Evolutionary conservation across 1,284 basidiomycete genomes (phyloP), one percentile per base, ranked within the genome.

Genomic region (Anthracocystis panici-leucophaei): DNA sequence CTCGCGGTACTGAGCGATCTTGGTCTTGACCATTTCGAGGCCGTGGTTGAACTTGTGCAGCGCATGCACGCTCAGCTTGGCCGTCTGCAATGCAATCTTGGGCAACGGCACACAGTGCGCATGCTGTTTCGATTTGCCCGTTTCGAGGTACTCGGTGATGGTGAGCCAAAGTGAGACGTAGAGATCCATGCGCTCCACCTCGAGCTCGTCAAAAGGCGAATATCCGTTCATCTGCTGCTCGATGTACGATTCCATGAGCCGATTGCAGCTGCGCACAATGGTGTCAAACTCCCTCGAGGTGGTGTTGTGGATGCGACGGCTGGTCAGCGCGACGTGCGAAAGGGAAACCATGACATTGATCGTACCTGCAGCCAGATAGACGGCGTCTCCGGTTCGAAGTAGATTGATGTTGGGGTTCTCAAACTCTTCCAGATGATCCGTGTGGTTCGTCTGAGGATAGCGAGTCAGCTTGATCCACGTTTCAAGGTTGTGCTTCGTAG

Each of bases 151-250:
- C 35, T 38, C 40, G 31, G 53, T 18, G n/a, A 63, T 29, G 10
- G 45, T 25, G 6, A 21, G 38, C 68, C 68, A 71, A 21, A 25
- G 18, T 18, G 11, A 12, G 20, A 61, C 10, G 21, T 50, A 58
- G 25, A 50, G 14, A 21, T 55, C 31, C 41, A 73, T 57, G 21
- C 42, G 55, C 23, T 57, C 25, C 23, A 65, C 70, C 31, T 61
- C 60, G 38, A 67, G 21, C n/a, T 67, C 57, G 38, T 73, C 60
- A 20, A 46, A 59, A 0, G 64, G 57, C n/a, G 59, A 73, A 27
- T 64, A 67, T 31, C 57, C 59, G 11, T 14, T 16, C 2, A 16
- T 45, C 29, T 64, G 64, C 51, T 61, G 50, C 6, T 52, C 51
- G 45, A 73, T 55, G 54, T 41, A 67, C 31, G 23, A 33, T n/a